phyloP scores from a whole-genome alignment of 2,329 filamentous ascomycete species.

The Ascomycota sp. region DNA sequence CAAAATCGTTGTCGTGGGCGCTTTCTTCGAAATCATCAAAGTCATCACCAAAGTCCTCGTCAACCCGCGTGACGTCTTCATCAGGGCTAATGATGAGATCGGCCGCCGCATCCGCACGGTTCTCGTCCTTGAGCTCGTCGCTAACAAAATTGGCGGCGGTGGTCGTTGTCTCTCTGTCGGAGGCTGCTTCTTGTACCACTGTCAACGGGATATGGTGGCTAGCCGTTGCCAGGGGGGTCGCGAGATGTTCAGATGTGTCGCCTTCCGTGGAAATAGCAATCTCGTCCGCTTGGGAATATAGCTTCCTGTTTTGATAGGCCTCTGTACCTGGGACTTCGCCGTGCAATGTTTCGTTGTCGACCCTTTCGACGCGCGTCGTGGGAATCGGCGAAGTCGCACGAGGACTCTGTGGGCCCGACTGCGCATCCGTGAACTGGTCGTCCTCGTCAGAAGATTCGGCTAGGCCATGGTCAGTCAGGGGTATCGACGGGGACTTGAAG shows the following conservation, averaged over 20 bases:
- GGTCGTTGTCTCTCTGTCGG: too few species aligned
- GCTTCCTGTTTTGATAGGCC: constrained; percentile 32
- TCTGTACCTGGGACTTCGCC: constrained; percentile 42
- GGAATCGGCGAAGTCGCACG: constrained; percentile 30
- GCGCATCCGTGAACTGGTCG: constrained; percentile 50
- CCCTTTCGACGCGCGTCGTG: constrained; percentile 36
- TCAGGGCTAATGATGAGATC: constrained; percentile 6
- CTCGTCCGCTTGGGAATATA: constrained; percentile 39
- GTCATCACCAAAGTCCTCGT: constrained; percentile 35
- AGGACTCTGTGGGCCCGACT: constrained; percentile 26
- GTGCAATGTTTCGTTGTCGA: constrained; percentile 29
- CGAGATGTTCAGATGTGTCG: too few species aligned
- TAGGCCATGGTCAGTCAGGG: too few species aligned
- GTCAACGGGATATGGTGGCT: constrained; percentile 16
- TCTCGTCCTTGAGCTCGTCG: too few species aligned
- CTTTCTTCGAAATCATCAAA: constrained; percentile 44
- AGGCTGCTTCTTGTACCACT: constrained; percentile 31
- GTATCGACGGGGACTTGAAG: too few species aligned
- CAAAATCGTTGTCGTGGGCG: constrained; percentile 34
- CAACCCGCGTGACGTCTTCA: constrained; percentile 15
- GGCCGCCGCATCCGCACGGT: neutral
- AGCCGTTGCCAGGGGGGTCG: constrained; percentile 6
- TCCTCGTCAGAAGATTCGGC: constrained; percentile 41
- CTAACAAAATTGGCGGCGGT: too few species aligned
- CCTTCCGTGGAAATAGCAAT: constrained; percentile 26